phyloP scores from a whole-genome alignment of 108 stramenopile genomes.

The Skeletonema tropicum region DNA sequence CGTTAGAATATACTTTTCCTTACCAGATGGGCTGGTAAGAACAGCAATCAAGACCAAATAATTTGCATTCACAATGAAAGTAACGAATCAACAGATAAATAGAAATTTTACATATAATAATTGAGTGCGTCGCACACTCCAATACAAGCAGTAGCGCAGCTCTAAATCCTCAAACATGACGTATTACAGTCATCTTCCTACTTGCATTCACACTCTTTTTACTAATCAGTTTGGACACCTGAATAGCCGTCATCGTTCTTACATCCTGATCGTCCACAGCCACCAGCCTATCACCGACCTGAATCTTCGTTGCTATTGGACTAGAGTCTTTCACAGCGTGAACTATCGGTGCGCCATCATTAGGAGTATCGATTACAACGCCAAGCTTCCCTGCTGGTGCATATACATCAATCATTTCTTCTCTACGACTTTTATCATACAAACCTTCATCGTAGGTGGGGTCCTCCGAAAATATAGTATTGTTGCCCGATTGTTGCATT shows the following conservation, averaged over 20 bases:
- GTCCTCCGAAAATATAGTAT: slow-evolving; percentile 7
- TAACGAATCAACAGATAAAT: background rate
- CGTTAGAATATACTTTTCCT: background rate
- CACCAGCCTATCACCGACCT: slow-evolving; percentile 47
- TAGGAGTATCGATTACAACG: slow-evolving; percentile 49
- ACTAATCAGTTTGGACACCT: slow-evolving; percentile 38
- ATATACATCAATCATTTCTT: slow-evolving; percentile 43
- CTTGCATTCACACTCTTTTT: slow-evolving; percentile 36
- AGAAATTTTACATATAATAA: background rate
- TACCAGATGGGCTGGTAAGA: background rate
- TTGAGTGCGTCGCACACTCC: background rate
- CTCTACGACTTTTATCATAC: background rate
- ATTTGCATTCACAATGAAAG: no score
- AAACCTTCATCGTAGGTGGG: background rate
- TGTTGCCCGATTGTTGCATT: background rate
- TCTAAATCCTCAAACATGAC: background rate
- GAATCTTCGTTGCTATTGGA: slow-evolving; percentile 38
- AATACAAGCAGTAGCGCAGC: background rate
- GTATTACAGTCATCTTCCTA: slow-evolving; percentile 45
- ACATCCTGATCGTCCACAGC: slow-evolving; percentile 56
- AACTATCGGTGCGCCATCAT: slow-evolving; percentile 31
- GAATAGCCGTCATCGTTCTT: slow-evolving; percentile 41
- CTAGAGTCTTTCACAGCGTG: slow-evolving; percentile 52
- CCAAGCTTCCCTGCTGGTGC: slow-evolving; percentile 54
- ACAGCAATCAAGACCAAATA: no score